Conservation (phyloP, 768 basidiomycete species). For the Paxillus rubicundulus region DNA sequence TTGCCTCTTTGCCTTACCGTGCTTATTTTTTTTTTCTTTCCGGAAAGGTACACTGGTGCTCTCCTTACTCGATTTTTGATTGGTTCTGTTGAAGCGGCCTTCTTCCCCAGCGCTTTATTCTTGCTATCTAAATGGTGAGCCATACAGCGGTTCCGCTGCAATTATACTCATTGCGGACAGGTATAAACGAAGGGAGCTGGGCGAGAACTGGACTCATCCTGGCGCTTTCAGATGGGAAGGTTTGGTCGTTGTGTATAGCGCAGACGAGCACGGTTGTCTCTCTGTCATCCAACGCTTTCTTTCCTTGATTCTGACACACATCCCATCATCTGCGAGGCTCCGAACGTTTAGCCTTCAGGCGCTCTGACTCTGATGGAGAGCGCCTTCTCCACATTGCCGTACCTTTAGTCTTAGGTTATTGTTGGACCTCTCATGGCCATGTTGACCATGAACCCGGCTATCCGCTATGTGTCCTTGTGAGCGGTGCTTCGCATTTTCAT, state of each 20-base stretch:
- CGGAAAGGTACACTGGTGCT: slow-evolving; percentile 56
- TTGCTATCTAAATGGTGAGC: slow-evolving; percentile 35
- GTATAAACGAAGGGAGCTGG: slow-evolving; percentile 74
- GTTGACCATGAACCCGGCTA: slow-evolving; percentile 56
- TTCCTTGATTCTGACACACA: slow-evolving; percentile 44
- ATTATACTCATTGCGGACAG: slow-evolving; percentile 48
- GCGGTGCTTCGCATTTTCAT: slow-evolving; percentile 14
- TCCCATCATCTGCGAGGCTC: background rate
- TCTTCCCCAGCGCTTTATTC: slow-evolving; percentile 63
- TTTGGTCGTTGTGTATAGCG: slow-evolving; percentile 76
- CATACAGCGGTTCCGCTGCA: slow-evolving; percentile 1
- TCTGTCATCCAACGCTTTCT: slow-evolving; percentile 76
- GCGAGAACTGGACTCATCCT: slow-evolving; percentile 54
- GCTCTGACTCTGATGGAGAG: slow-evolving; percentile 70
- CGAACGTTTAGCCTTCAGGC: slow-evolving; percentile 36
- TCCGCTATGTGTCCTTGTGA: slow-evolving; percentile 66
- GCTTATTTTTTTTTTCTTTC: slow-evolving; percentile 1
- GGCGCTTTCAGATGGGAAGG: slow-evolving; percentile 75
- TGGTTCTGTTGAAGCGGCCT: slow-evolving; percentile 72
- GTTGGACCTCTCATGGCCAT: slow-evolving; percentile 67
- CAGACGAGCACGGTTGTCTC: slow-evolving; percentile 56
- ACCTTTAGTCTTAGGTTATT: slow-evolving; percentile 55
- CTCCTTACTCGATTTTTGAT: slow-evolving; percentile 72
- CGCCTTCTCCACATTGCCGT: slow-evolving; percentile 64
- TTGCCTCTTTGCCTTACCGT: background rate